Evolutionary conservation across 768 basidiomycete species (phyloP).

Genomic region (Gymnopilus dilepis): DNA sequence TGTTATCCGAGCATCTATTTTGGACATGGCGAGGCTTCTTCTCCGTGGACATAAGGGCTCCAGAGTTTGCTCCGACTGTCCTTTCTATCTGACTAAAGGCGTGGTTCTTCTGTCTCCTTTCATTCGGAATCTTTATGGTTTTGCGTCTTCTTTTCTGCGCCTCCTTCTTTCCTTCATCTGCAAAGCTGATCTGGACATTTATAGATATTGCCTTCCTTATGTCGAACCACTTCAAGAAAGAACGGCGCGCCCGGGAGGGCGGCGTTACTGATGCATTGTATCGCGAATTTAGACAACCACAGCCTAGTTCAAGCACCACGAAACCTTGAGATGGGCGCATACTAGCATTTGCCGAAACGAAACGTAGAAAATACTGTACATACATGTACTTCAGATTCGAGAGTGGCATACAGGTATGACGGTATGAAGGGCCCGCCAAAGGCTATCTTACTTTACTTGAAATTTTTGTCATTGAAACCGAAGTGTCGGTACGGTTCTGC

Average conservation of each 20-base stretch:
- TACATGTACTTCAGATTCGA: too few relatives aligned
- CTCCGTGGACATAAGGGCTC: neutral
- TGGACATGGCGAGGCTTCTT: neutral
- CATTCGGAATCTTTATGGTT: neutral
- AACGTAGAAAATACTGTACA: too few relatives aligned
- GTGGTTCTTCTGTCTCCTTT: neutral
- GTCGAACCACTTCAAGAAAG: conserved; percentile 41
- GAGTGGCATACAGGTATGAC: too few relatives aligned
- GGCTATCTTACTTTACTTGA: too few relatives aligned
- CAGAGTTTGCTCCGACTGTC: neutral
- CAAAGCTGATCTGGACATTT: conserved; percentile 1
- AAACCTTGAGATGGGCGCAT: neutral
- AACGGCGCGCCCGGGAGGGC: conserved; percentile 9
- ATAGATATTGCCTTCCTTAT: conserved; percentile 41
- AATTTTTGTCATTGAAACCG: too few relatives aligned
- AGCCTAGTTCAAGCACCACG: neutral
- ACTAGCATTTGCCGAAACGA: too few relatives aligned
- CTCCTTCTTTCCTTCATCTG: neutral
- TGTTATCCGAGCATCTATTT: neutral
- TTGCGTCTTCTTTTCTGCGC: neutral
- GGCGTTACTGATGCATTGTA: conserved; percentile 16
- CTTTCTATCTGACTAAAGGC: neutral
- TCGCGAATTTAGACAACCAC: conserved; percentile 26
- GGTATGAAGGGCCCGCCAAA: too few relatives aligned
- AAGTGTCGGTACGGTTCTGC: too few relatives aligned